Base-by-base conservation (phyloP, 768 basidiomycete genomes). In the Pleurotus pulmonarius region DNA sequence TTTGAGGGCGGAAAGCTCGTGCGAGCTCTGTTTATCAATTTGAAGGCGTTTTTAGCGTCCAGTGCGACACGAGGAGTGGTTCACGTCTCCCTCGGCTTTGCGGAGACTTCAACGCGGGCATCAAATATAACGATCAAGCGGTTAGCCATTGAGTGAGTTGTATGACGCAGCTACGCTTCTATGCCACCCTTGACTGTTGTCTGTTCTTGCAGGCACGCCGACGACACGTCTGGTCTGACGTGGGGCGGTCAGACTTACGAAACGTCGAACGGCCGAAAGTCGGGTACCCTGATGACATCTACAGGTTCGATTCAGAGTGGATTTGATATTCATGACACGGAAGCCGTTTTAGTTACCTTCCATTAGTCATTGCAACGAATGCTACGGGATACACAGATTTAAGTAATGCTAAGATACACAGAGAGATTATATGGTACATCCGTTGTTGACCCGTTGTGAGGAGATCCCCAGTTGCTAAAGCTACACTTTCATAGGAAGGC, bases 231-330 rank as follows among this genome's bases (percentile, higher is more conserved):
- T 13, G 79, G 79, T 9, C 52, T 86, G 52, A 81, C 72, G 0
- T 83, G 83, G 82, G 83, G 78, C 48, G 83, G 82, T 3, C 81
- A 80, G 62, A 79, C 76, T 0, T 84, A 82, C 55, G 84, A 85
- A 62, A 84, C 82, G 0, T 54, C 58, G 34, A 65, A 81, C 48
- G 81, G 70, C 0, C 71, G 66, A 38, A 70, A 77, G 11, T 65
- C 65, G 24, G 81, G 83, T 3, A 58, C 40, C 22, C 56, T 72
- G 37, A 61, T 59, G 3, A 59, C 72, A 1, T 65, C 76, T 49
- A 69, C 45, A 29, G 41, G 41, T 16, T 26, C 25, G 5, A 44
- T 55, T 13, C 24, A 38, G 41, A 26, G 26, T 55, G 54, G 54
- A n/a, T 38, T 55, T 15, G 54, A 55, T 16, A 55, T 55, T 34